Evolutionary conservation across 768 basidiomycete species (phyloP).

Genomic region (Lactifluus pinguis): DNA sequence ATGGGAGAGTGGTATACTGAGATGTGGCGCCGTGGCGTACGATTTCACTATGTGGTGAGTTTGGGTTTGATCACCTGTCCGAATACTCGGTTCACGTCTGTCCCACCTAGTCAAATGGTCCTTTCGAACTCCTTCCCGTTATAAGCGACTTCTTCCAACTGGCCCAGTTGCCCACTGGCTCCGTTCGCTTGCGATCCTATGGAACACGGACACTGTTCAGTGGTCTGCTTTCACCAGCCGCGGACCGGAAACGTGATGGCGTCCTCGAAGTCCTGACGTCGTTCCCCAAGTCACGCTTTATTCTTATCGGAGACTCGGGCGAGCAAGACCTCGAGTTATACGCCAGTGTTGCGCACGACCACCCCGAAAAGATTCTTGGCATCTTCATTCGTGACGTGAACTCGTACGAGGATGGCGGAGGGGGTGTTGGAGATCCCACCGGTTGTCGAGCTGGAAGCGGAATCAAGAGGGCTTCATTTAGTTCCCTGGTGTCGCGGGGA

Average conservation of each 20-base stretch:
- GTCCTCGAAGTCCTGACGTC: slow-evolving; percentile 69
- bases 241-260: slow-evolving; percentile 71
- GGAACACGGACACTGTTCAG: slow-evolving; percentile 76
- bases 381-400: slow-evolving; percentile 79
- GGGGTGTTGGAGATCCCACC: slow-evolving; percentile 53
- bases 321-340: slow-evolving; percentile 96
- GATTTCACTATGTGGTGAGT: slow-evolving; percentile 86
- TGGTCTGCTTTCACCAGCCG: slow-evolving; percentile 73
- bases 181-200: slow-evolving; percentile 77
- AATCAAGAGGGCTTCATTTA: background rate
- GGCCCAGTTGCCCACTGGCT: slow-evolving; percentile 35
- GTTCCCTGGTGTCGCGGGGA: background rate
- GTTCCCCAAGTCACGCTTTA: slow-evolving; percentile 66
- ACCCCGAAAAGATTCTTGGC: slow-evolving; percentile 59
- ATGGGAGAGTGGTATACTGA: slow-evolving; percentile 72
- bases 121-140: slow-evolving; percentile 75
- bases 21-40: slow-evolving; percentile 62
- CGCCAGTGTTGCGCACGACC: slow-evolving; percentile 58
- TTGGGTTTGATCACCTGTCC: background rate
- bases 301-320: slow-evolving; percentile 87
- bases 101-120: slow-evolving; percentile 65
- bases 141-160: slow-evolving; percentile 7
- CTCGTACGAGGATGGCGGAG: slow-evolving; percentile 25
- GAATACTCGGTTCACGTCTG: background rate
- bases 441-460: slow-evolving; percentile 28